phyloP scores from a whole-genome alignment of 2,329 filamentous ascomycete species.

The Allantophomopsis cytisporea region DNA sequence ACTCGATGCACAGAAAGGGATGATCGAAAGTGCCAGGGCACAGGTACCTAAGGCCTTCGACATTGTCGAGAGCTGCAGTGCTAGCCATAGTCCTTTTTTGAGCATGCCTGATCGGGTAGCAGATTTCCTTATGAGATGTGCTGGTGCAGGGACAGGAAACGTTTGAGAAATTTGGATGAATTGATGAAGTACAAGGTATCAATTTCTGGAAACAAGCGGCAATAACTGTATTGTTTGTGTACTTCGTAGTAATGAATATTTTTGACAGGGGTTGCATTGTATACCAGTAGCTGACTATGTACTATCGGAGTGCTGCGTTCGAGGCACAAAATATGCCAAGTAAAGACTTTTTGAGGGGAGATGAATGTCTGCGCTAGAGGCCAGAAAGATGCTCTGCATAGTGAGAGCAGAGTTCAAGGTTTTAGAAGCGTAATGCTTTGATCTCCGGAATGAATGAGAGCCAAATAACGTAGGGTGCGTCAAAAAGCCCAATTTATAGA shows the following conservation, averaged over 20 bases:
- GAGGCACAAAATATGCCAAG: no score
- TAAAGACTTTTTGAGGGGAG: no score
- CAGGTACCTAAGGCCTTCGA: not conserved
- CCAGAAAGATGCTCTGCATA: slow-evolving; percentile 11
- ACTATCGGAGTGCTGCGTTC: no score
- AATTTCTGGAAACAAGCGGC: no score
- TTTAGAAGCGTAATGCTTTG: slow-evolving; percentile 12
- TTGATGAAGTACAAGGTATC: no score
- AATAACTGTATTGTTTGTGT: no score
- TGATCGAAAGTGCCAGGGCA: not conserved
- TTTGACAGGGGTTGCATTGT: no score
- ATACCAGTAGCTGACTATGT: no score
- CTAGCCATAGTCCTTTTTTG: not conserved
- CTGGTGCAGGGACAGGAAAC: not conserved
- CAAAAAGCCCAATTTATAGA: slow-evolving; percentile 26
- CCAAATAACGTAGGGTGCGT: slow-evolving; percentile 22
- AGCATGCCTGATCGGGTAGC: not conserved
- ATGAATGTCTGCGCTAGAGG: slow-evolving; percentile 12
- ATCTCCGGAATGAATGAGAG: slow-evolving; percentile 30
- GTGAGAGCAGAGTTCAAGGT: slow-evolving; percentile 4
- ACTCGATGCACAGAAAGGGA: not conserved
- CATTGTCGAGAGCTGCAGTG: not conserved
- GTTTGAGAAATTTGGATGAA: no score
- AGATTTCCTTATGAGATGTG: not conserved
- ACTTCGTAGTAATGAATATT: not conserved